Evolutionary conservation across 805 yeast genomes (phyloP).

Genomic region (Teunomyces atbi): DNA sequence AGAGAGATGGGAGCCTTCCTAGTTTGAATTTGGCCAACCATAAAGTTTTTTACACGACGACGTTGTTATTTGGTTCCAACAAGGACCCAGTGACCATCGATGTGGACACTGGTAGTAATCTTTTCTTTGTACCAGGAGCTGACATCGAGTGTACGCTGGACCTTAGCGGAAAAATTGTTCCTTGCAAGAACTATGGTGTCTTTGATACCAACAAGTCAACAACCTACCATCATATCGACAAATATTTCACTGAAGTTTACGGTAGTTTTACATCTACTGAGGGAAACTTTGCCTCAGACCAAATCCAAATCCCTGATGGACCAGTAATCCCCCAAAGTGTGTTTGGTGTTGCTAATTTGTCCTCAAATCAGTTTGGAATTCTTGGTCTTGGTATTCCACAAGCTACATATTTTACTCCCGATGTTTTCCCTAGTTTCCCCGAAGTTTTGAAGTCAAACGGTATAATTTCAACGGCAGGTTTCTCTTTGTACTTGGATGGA

Average conservation of each 20-base stretch:
- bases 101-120: conserved; percentile 14
- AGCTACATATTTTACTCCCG: conserved; percentile 2
- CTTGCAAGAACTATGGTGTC: conserved; percentile 6
- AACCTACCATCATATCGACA: conserved; percentile 5
- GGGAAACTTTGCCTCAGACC: conserved; percentile 9
- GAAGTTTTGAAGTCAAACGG: conserved; percentile 10
- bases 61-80: conserved; percentile 11
- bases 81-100: conserved; percentile 9
- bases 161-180: neutral
- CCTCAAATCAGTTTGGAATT: conserved; percentile 6
- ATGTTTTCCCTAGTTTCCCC: conserved; percentile 12
- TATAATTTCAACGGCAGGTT: conserved; percentile 9
- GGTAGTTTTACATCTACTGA: conserved; percentile 5
- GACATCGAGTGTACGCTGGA: neutral
- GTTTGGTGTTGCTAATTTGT: conserved; percentile 8
- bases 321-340: conserved; percentile 1
- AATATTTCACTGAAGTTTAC: conserved; percentile 6
- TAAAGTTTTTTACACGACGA: conserved; percentile 6
- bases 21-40: conserved; percentile 4
- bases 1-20: neutral
- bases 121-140: conserved; percentile 8
- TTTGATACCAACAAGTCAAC: conserved; percentile 10
- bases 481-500: conserved; percentile 16
- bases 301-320: conserved; percentile 5
- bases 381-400: conserved; percentile 1